Percentiles rank a stretch among this genome's conserved stretches.
phyloP scores from a whole-genome alignment of 2,329 filamentous ascomycete genomes.

The Nemania diffusa region DNA sequence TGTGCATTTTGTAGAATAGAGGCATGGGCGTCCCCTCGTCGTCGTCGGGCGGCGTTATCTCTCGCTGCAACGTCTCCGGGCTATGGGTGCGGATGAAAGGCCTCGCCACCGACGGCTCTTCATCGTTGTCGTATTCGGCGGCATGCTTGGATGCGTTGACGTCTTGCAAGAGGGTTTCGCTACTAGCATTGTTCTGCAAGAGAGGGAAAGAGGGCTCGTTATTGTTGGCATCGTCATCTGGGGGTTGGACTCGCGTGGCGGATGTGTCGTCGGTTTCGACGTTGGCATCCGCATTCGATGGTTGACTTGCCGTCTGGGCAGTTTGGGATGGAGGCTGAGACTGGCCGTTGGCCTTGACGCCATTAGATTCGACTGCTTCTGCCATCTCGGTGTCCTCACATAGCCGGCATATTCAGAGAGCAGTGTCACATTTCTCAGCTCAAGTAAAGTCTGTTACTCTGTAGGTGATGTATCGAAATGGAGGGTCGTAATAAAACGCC shows the following conservation, averaged over 20 bases:
- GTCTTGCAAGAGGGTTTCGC: slow-evolving; percentile 51
- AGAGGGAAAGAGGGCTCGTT: slow-evolving; percentile 52
- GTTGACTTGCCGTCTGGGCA: slow-evolving; percentile 32
- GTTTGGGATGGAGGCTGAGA: slow-evolving; percentile 34
- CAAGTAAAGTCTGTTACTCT: not conserved
- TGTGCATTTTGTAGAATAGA: slow-evolving; percentile 80
- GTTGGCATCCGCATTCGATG: slow-evolving; percentile 24
- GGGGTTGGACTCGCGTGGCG: not conserved
- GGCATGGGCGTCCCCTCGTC: slow-evolving; percentile 48
- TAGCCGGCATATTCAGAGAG: slow-evolving; percentile 2
- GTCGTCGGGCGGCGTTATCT: slow-evolving; percentile 43
- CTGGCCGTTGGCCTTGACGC: slow-evolving; percentile 37
- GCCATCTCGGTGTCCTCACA: slow-evolving; percentile 35
- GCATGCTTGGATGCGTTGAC: slow-evolving; percentile 44
- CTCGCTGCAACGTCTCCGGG: slow-evolving; percentile 54
- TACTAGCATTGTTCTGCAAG: slow-evolving; percentile 55
- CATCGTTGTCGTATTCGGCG: slow-evolving; percentile 64
- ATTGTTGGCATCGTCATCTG: slow-evolving; percentile 12
- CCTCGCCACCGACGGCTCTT: slow-evolving; percentile 66
- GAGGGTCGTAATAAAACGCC: not conserved
- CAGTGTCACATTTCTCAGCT: not conserved
- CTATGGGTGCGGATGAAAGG: slow-evolving; percentile 68
- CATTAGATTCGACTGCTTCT: slow-evolving; percentile 40
- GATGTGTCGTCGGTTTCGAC: slow-evolving; percentile 27
- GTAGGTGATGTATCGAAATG: not conserved